A percentile compares a stretch with the other conserved stretches of the same genome.
These are phyloP conservation scores for Phyllosticta ampelicida DNA, from an alignment of 2,329 filamentous ascomycete genomes.

Conservation along the genomic window DNA sequence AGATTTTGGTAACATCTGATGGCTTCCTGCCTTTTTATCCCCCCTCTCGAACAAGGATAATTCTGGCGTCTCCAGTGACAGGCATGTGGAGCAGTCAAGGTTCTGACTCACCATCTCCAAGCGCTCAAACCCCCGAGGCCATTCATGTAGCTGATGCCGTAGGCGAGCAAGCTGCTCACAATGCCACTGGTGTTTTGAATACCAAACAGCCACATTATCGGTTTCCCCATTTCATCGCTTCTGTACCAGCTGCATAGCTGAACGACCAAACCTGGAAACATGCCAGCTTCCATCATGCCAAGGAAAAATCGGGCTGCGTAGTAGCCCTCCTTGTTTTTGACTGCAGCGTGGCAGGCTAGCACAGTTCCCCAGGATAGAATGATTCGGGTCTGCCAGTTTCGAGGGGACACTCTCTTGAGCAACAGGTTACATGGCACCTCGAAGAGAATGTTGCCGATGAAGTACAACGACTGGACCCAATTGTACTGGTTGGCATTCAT, in stretches of 20 bases:
- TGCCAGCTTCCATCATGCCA: constrained; percentile 19
- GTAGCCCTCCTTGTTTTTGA: constrained; percentile 17
- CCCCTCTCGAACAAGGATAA: not conserved
- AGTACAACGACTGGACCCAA: constrained; percentile 17
- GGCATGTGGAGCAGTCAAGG: not conserved
- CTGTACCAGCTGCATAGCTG: constrained; percentile 29
- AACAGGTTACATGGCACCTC: constrained; percentile 26
- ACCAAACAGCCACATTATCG: constrained; percentile 27
- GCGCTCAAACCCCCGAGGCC: constrained; percentile 14
- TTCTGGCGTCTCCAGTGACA: not conserved
- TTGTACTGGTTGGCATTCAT: constrained; percentile 19
- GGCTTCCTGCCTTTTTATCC: too few species aligned
- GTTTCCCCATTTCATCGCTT: constrained; percentile 27
- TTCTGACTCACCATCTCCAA: constrained; percentile 14
- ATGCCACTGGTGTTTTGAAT: constrained; percentile 24
- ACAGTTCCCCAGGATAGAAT: constrained; percentile 19
- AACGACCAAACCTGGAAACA: constrained; percentile 21
- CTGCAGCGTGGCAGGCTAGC: constrained; percentile 21
- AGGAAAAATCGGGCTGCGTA: constrained; percentile 19
- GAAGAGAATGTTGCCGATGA: constrained; percentile 18
- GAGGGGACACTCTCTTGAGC: constrained; percentile 27
- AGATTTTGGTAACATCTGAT: too few species aligned
- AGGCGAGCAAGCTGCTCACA: constrained; percentile 21
- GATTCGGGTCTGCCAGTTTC: constrained; percentile 26
- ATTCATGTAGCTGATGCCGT: constrained; percentile 17